Percentiles rank a stretch among this genome's conserved stretches.
Evolutionary conservation across 345 rosid genomes (phyloP).

Genomic region (Citrus sinensis): DNA sequence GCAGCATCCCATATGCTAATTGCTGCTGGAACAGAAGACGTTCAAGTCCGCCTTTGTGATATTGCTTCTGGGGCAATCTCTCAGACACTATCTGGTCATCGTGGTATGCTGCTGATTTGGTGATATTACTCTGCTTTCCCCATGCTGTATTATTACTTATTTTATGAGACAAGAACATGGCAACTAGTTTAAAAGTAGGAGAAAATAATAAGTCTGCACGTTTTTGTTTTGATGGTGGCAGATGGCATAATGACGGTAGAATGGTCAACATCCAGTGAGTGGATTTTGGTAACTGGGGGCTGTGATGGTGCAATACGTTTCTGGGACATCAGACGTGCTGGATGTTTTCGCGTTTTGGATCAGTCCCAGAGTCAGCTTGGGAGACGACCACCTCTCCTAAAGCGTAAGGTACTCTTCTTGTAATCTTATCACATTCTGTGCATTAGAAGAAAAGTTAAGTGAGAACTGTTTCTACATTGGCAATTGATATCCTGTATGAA

Average conservation of each 20-base stretch:
- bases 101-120: conserved; percentile 48
- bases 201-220: not conserved
- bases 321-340: conserved; percentile 96
- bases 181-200: not conserved
- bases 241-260: conserved; percentile 93
- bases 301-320: conserved; percentile 98
- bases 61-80: conserved; percentile 87
- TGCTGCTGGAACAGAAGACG: conserved; percentile 95
- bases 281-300: conserved; percentile 88
- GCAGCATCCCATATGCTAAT: conserved; percentile 85
- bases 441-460: not conserved
- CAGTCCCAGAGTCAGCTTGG: conserved; percentile 88
- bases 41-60: conserved; percentile 95
- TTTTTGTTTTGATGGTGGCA: conserved; percentile 33
- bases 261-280: conserved; percentile 95
- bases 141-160: not conserved
- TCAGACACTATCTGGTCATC: conserved; percentile 94
- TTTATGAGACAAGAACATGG: not conserved
- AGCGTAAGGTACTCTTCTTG: conserved; percentile 52
- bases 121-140: not conserved
- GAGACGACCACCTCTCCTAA: conserved; percentile 62
- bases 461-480: not conserved
- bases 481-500: not conserved
- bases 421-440: not conserved
- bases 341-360: conserved; percentile 83